phyloP scores from a whole-genome alignment of 306 rosid species.

The Inga oerstediana region DNA sequence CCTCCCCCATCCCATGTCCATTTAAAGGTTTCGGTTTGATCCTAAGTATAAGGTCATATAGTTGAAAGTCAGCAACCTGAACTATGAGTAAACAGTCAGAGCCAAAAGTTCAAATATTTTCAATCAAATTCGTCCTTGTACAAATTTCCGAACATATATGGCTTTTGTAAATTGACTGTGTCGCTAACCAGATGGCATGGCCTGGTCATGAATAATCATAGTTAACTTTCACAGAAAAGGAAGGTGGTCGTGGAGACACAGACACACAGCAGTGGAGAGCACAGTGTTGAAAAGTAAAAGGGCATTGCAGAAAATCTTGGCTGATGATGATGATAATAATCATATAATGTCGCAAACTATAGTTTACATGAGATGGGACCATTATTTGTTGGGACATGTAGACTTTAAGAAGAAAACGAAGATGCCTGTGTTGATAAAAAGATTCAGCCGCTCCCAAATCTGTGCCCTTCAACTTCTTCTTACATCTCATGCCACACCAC shows the following conservation, averaged over 20 bases:
- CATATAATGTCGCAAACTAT: not conserved
- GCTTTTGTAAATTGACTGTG: not conserved
- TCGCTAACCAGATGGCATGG: not conserved
- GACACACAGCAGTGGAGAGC: not conserved
- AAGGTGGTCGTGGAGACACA: not conserved
- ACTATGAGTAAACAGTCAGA: not conserved
- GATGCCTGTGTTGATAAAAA: conserved; percentile 31
- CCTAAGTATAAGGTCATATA: too few species aligned
- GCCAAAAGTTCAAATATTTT: not conserved
- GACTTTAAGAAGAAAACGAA: conserved; percentile 31
- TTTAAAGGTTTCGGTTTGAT: too few species aligned
- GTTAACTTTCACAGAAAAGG: not conserved
- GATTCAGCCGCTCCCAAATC: conserved; percentile 34
- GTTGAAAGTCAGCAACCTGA: conserved; percentile 1
- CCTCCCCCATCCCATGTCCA: too few species aligned
- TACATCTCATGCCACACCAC: conserved; percentile 30
- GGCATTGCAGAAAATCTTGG: conserved; percentile 1
- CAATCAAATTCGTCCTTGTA: conserved; percentile 11
- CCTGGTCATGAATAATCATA: not conserved
- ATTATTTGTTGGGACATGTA: conserved; percentile 11
- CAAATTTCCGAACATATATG: not conserved
- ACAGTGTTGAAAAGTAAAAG: not conserved
- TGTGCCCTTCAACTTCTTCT: conserved; percentile 35
- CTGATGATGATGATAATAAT: not conserved
- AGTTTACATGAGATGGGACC: conserved; percentile 5